Base-by-base conservation (phyloP, 116 monocot genomes). In the Phalaenopsis hybrid region DNA sequence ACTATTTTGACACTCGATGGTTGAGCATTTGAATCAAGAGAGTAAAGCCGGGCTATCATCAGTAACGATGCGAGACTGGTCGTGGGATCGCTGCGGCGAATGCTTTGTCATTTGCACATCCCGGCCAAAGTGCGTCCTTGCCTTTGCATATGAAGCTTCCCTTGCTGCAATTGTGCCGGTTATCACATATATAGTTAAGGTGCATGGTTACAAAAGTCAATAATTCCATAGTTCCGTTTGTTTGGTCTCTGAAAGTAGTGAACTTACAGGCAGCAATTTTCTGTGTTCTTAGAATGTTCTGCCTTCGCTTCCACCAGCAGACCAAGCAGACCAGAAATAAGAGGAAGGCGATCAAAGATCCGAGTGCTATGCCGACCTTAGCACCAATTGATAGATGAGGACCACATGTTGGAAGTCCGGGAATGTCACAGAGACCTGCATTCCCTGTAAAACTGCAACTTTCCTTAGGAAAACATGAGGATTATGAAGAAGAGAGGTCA, bases 291-390 rank as follows among this genome's bases (percentile, higher is more conserved):
- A 92, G 88, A 49, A 93, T 94, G 82, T 94, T 98, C 79, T 93
- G 91, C 78, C 95, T 90, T 87, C 97, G 81, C 79, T 98, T 98
- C 90, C 91, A 93, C 95, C 97, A 98, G 84, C 92, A 92, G n/a
- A 80, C 85, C 11, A 79, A 37, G 65, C 85, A 89, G 45, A 87
- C 77, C 11, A 87, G 65, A 3, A 93, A 12, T 1, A 98, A 75
- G 25, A 93, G 80, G 75, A 94, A 51, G 25, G 72, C 81, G 67
- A 92, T 45, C 57, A 94, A 76, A 17, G 82, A 82, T 45, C 89
- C 94, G 44, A 94, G 57, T 31, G 90, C 88, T 25, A 98, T 90
- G 68, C 95, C 97, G 68, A 94, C 73, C 85, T 90, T 93, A 28
- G 87, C 95, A 61, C 65, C 88, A 5, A 87, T 45, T 5, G 97